Base-by-base conservation (phyloP, 345 rosid genomes). In the Camelina laxa region DNA sequence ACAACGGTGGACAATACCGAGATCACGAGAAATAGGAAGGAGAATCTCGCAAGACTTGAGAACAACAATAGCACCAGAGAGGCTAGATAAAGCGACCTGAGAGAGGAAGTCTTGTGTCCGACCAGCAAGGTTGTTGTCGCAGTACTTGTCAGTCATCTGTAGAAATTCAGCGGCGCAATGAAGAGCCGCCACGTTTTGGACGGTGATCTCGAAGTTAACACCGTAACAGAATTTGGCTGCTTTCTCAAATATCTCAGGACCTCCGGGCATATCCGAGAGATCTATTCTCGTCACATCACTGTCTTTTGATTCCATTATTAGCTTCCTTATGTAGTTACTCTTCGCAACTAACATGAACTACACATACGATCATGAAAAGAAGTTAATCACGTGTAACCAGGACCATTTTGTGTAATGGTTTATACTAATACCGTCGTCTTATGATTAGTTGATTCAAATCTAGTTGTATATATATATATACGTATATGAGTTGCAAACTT, bases 161-260 rank as follows among this genome's bases (percentile, higher is more conserved):
- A 95, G 93, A 72, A 84, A 90, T 80, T 91, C 97, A 0, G 93
- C 95, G 0, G 99, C 93, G 55, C 99, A 95, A 13, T 81, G 91
- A 47, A 95, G 93, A 49, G 96, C 92, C 1, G 97, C 97, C 14
- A 91, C 96, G 80, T 95, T 95, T 45, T 95, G 92, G 7, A 95
- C 97, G 0, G 97, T 95, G 75, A 92, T 92, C 76, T 95, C 99
- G 17, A 95, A 95, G 85, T 95, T 95, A 57, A 95, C 90, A 0
- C 97, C 89, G 63, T 95, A 95, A 79, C 99, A 95, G 84, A 95
- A 95, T 16, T 91, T 95, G 0, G 96, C 97, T 1, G 93, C 96
- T 80, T 92, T 95, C 81, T 90, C 99, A 41, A 95, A 89, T 67
- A 86, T 87, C 80, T 95, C 93, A 0, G 97, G 90, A n/a, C 99